Evolutionary conservation across 192 early-diverging fungal genomes (phyloP).

Genomic region (Neocallimastix lanati): DNA sequence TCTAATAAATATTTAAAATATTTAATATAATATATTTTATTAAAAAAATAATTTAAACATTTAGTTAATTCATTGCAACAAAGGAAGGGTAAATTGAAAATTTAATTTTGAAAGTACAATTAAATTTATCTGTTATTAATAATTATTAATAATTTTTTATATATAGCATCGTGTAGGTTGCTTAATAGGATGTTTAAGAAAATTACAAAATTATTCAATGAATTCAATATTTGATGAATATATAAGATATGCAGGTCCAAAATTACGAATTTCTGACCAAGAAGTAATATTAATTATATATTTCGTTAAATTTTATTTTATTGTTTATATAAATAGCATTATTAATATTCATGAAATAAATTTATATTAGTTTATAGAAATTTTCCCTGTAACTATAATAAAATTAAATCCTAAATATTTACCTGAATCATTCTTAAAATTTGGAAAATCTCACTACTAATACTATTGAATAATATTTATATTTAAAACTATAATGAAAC

Average conservation of each 20-base stretch:
- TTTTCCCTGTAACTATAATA: background rate
- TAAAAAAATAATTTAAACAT: too few species aligned
- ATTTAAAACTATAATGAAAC: too few species aligned
- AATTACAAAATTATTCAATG: conserved; percentile 80
- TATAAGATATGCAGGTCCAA: conserved; percentile 69
- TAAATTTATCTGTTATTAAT: too few species aligned
- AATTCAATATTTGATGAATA: conserved; percentile 98
- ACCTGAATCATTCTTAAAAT: background rate
- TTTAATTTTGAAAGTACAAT: too few species aligned
- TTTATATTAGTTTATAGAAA: background rate
- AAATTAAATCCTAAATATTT: background rate
- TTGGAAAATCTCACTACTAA: background rate
- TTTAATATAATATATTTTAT: too few species aligned
- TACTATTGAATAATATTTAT: too few species aligned
- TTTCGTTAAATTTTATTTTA: too few species aligned
- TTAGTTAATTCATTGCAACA: conserved; percentile 81
- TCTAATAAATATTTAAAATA: too few species aligned
- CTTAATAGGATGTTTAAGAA: conserved; percentile 83
- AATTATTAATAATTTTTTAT: too few species aligned
- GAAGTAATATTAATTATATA: background rate
- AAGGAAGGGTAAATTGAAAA: conserved; percentile 82
- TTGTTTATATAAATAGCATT: too few species aligned
- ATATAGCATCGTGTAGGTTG: conserved; percentile 82
- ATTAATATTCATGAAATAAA: too few species aligned
- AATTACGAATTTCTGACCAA: conserved; percentile 63